These are phyloP conservation scores for Monosporozyma servazzii DNA, from an alignment of 805 yeast genomes.

Conservation along the genomic window DNA sequence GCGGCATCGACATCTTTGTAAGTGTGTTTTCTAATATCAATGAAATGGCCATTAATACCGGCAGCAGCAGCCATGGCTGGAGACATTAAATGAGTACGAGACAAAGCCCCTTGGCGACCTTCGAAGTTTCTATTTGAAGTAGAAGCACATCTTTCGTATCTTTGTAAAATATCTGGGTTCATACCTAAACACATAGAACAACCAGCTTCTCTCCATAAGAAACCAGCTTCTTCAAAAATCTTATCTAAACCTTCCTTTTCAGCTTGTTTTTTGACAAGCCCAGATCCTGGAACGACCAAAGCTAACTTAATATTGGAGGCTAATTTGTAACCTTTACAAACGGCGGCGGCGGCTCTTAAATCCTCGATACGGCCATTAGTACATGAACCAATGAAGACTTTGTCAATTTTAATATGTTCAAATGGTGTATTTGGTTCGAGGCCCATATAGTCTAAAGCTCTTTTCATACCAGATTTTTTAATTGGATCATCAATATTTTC, in stretches of 20 bases:
- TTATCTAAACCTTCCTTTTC: constrained; percentile 92
- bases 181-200: constrained; percentile 99
- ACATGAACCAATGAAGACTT: constrained; percentile 96
- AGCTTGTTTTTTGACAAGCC: constrained; percentile 86
- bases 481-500: constrained; percentile 59
- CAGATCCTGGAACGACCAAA: constrained; percentile 95
- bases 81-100: constrained; percentile 95
- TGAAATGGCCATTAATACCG: constrained; percentile 80
- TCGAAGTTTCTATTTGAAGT: constrained; percentile 98
- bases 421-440: constrained; percentile 75
- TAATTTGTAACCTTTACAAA: constrained; percentile 81
- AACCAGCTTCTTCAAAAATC: constrained; percentile 85
- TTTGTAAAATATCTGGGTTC: constrained; percentile 95
- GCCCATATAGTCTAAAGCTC: constrained; percentile 91
- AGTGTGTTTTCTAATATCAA: constrained; percentile 79
- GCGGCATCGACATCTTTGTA: constrained; percentile 55
- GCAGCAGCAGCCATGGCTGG: constrained; percentile 99
- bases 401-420: constrained; percentile 65
- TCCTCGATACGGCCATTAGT: constrained; percentile 97
- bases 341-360: constrained; percentile 88
- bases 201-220: constrained; percentile 99
- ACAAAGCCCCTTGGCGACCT: constrained; percentile 96
- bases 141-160: constrained; percentile 98
- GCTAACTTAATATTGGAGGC: constrained; percentile 76
- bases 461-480: constrained; percentile 73